Evolutionary conservation across 2,329 filamentous ascomycete species (phyloP).

Genomic region (Apiospora arundinis): DNA sequence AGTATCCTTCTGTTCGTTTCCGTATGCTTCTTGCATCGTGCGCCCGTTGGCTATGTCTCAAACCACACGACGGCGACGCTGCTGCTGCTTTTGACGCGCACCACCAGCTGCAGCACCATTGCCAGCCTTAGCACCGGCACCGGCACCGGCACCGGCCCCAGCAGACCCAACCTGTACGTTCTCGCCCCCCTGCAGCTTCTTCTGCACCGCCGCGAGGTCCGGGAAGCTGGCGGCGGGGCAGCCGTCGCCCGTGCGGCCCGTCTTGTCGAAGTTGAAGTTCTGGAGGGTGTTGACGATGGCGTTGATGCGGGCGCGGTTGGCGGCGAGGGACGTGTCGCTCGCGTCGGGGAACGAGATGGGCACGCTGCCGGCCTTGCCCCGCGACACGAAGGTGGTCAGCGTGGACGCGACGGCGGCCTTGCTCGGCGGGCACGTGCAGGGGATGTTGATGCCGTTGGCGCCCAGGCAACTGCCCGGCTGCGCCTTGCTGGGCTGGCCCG

Average conservation of each 20-base stretch:
- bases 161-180: conserved; percentile 12
- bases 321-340: neutral
- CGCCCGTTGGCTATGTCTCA: neutral
- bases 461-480: conserved; percentile 20
- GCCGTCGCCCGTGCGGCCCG: conserved; percentile 17
- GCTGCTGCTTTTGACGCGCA: neutral
- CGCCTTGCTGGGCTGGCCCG: neutral
- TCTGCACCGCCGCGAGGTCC: neutral
- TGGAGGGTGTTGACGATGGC: conserved; percentile 21
- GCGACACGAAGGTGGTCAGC: conserved; percentile 7
- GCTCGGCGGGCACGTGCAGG: conserved; percentile 18
- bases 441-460: conserved; percentile 20
- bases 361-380: conserved; percentile 4
- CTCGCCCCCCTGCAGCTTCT: conserved; percentile 10
- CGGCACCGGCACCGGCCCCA: neutral
- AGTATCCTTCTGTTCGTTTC: too few species aligned
- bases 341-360: neutral
- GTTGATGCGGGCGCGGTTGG: conserved; percentile 11
- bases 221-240: conserved; percentile 7
- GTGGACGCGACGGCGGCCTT: neutral
- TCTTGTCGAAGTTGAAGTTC: conserved; percentile 21
- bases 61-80: neutral
- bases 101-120: neutral
- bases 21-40: too few species aligned
- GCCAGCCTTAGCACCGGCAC: too few species aligned